Evolutionary conservation across 2,329 filamentous ascomycete genomes (phyloP).

Genomic region (Helotiales sp.): DNA sequence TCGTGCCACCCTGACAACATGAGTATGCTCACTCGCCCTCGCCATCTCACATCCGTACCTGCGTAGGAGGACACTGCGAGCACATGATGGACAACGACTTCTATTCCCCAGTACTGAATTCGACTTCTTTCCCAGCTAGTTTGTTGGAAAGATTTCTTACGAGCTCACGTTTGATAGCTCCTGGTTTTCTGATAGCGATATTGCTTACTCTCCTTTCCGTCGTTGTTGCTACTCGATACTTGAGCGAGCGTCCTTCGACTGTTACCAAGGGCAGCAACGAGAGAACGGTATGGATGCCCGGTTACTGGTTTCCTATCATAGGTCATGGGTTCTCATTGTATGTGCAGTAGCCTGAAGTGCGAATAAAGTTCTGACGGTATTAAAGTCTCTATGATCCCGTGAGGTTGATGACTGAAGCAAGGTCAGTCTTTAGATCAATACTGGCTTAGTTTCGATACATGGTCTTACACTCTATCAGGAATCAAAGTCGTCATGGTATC

Average conservation of each 20-base stretch:
- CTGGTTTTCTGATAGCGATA: conserved; percentile 19
- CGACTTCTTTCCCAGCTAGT: neutral
- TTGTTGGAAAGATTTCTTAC: conserved; percentile 7
- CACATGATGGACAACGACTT: conserved; percentile 26
- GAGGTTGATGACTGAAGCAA: conserved; percentile 25
- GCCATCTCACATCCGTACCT: neutral
- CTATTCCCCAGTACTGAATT: conserved; percentile 16
- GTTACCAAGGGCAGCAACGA: conserved; percentile 9
- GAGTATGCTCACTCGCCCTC: neutral
- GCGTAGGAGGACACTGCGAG: too few relatives aligned
- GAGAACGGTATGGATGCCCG: conserved; percentile 46
- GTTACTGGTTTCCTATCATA: conserved; percentile 61
- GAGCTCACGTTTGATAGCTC: conserved; percentile 8
- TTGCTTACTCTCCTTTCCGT: conserved; percentile 24
- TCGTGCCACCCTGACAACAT: conserved; percentile 7
- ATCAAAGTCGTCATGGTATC: conserved; percentile 29
- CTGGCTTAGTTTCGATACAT: neutral
- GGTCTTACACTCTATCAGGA: conserved; percentile 16
- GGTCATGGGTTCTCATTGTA: conserved; percentile 53
- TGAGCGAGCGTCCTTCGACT: conserved; percentile 21
- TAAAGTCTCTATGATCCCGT: conserved; percentile 26
- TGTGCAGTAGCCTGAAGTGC: conserved; percentile 34
- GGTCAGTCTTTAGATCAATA: too few relatives aligned
- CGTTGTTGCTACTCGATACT: conserved; percentile 25
- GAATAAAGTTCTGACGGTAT: conserved; percentile 40